Conservation (phyloP, 2,329 filamentous ascomycete species). For the Didymellaceae sp. region DNA sequence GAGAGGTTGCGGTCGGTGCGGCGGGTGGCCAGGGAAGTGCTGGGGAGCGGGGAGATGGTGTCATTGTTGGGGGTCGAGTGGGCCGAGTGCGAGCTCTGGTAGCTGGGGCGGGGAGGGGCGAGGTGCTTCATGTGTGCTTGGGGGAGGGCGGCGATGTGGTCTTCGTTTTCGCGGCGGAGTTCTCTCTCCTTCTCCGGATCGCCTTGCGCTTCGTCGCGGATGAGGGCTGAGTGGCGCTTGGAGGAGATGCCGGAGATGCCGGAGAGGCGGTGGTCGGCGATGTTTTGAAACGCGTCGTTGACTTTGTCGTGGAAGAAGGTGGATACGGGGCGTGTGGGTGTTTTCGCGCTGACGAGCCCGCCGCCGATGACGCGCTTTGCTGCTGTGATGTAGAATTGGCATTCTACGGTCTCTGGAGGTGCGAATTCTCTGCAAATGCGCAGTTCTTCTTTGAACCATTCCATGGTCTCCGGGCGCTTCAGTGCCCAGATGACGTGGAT, state of each 20-base stretch:
- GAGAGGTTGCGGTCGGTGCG: slow-evolving; percentile 51
- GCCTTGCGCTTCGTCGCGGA: slow-evolving; percentile 79
- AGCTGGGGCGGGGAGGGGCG: slow-evolving; percentile 31
- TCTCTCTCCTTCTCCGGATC: slow-evolving; percentile 80
- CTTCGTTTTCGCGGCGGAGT: slow-evolving; percentile 81
- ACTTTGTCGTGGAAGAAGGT: slow-evolving; percentile 83
- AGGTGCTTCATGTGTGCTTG: slow-evolving; percentile 59
- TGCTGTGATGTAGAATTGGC: slow-evolving; percentile 92
- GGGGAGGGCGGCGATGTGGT: slow-evolving; percentile 82
- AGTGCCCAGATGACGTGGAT: slow-evolving; percentile 94
- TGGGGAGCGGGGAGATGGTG: slow-evolving; percentile 34
- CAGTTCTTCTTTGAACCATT: slow-evolving; percentile 96
- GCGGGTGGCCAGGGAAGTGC: slow-evolving; percentile 49
- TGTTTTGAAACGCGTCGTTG: slow-evolving; percentile 84
- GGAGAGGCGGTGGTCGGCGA: slow-evolving; percentile 72
- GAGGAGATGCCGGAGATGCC: slow-evolving; percentile 51
- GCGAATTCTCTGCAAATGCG: slow-evolving; percentile 89
- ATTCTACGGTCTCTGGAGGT: slow-evolving; percentile 85
- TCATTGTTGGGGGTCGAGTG: slow-evolving; percentile 31
- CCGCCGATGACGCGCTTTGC: slow-evolving; percentile 65
- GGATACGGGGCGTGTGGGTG: slow-evolving; percentile 67
- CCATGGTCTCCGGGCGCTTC: slow-evolving; percentile 89
- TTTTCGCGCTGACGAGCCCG: slow-evolving; percentile 58
- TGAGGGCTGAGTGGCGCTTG: slow-evolving; percentile 78
- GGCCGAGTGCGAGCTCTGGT: slow-evolving; percentile 27